Evolutionary conservation across 495 filamentous ascomycete species (phyloP).

Genomic region (Penicillium bialowiezense): DNA sequence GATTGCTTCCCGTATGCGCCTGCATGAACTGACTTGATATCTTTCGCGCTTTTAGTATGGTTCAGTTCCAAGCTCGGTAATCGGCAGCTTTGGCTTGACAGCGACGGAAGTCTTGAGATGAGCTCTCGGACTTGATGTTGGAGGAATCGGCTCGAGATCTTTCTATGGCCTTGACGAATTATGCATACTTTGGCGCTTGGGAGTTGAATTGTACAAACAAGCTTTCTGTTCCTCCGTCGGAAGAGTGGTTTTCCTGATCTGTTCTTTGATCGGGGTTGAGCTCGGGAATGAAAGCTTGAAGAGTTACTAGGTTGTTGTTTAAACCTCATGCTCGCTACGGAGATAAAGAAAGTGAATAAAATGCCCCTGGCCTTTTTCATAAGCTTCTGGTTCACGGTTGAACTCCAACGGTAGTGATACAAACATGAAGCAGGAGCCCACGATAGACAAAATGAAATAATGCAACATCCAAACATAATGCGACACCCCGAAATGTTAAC

Average conservation of each 20-base stretch:
- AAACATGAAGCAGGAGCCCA: not conserved
- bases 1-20: not conserved
- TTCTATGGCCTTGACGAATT: constrained; percentile 14
- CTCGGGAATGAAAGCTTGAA: not conserved
- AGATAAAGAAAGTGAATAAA: too few relatives aligned
- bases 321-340: too few relatives aligned
- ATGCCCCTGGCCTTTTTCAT: too few relatives aligned
- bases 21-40: constrained; percentile 12
- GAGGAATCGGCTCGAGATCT: constrained; percentile 8
- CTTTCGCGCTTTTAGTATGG: constrained; percentile 61
- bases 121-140: not conserved
- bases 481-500: too few relatives aligned
- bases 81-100: not conserved
- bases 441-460: not conserved
- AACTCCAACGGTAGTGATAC: too few relatives aligned
- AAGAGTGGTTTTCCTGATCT: not conserved
- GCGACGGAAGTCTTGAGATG: not conserved
- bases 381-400: too few relatives aligned
- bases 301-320: too few relatives aligned
- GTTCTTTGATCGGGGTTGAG: not conserved
- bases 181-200: constrained; percentile 34
- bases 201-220: constrained; percentile 15
- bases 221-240: constrained; percentile 1
- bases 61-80: constrained; percentile 94
- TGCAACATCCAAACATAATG: not conserved